Evolutionary conservation across 306 rosid genomes (phyloP).

Genomic region (Cajanus cajan): DNA sequence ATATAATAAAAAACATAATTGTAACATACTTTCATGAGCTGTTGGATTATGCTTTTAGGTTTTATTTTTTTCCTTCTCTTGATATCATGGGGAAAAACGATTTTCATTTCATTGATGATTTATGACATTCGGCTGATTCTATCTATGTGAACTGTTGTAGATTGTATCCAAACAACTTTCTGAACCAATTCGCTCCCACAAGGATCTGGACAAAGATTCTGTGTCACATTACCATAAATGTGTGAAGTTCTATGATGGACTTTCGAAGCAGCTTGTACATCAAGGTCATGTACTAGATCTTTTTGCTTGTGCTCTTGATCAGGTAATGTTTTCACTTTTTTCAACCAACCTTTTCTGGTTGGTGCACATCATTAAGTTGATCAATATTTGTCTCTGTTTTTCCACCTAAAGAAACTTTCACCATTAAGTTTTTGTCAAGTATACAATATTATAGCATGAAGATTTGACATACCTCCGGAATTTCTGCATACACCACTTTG

Average conservation of each 20-base stretch:
- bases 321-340: slow-evolving; percentile 51
- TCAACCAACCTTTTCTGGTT: slow-evolving; percentile 5
- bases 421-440: background rate
- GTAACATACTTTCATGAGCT: background rate
- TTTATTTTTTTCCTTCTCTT: background rate
- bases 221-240: slow-evolving; percentile 82
- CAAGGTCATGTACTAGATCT: slow-evolving; percentile 98
- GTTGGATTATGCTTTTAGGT: background rate
- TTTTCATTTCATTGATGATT: slow-evolving; percentile 19
- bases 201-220: slow-evolving; percentile 98
- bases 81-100: background rate
- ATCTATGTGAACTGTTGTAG: slow-evolving; percentile 46
- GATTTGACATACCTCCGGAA: background rate
- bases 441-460: background rate
- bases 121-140: slow-evolving; percentile 29
- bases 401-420: background rate
- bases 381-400: background rate
- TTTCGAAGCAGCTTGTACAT: slow-evolving; percentile 94
- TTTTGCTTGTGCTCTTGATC: slow-evolving; percentile 97
- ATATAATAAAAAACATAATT: background rate
- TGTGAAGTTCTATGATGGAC: slow-evolving; percentile 86
- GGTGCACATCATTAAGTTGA: slow-evolving; percentile 8
- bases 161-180: slow-evolving; percentile 84
- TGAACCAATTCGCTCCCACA: slow-evolving; percentile 98
- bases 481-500: slow-evolving; percentile 1